Evolutionary conservation across 2,329 filamentous ascomycete species (phyloP), one percentile per base, ranked within the genome.

Genomic region (Botryotinia narcissicola): DNA sequence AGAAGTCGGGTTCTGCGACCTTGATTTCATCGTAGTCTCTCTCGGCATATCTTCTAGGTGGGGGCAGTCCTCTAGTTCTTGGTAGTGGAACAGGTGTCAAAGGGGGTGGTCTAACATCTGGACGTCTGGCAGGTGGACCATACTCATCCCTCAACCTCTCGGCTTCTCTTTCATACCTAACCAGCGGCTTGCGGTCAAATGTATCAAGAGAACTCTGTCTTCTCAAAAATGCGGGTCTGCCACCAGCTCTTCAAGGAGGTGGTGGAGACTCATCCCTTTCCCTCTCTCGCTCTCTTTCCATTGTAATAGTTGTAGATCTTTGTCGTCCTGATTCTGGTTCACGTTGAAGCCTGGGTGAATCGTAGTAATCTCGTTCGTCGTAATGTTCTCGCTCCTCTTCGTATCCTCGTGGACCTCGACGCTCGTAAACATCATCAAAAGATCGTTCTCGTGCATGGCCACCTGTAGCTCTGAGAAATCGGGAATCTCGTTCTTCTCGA

Each of bases 201-300:
- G 93, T 97, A 81, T 97, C 95, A 57, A 97, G 86, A 70, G 94
- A 97, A 22, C 94, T 97, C 81, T 97, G 94, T 61, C 95, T 89
- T 73, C 95, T 89, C 69, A 96, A 80, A 76, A 95, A 86, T 44
- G 86, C 86, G 3, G 94, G 94, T 63, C 92, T 87, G 35, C 61
- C 48, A 87, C 86, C 63, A 84, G 84, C 74, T 42, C 77, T 74
- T 71, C 78, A 73, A 40, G 78, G 77, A 12, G 78, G 77, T 22
- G 77, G 75, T 18, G 77, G 75, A 32, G 78, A 76, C 51, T 75
- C 77, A 68, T 77, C 76, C 51, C 75, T 77, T 62, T 79, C 77
- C 63, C 48, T 69, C 66, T 69, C 66, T n/a, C 66, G 35, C 40
- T 69, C 77, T 75, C 78, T 80, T 73, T 79, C 79, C 61, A 79